Conservation (phyloP, 305 asterid species). For the Plantago coronopus region DNA sequence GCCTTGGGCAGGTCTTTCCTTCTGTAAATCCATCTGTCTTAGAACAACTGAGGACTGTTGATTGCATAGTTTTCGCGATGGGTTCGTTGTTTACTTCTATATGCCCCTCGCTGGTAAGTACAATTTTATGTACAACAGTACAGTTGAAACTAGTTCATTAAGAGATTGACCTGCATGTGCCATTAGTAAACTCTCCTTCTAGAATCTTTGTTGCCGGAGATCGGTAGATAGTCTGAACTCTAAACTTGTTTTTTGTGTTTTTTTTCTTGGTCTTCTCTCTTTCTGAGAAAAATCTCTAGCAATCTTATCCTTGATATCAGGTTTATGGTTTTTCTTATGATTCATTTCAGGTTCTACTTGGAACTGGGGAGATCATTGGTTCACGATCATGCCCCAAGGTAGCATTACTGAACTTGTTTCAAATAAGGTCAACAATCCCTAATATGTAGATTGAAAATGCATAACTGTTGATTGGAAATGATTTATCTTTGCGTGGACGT, state of each 20-base stretch:
- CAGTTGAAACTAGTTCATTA: neutral
- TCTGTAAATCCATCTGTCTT: constrained; percentile 64
- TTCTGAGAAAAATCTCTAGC: neutral
- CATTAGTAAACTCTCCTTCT: neutral
- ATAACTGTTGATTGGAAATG: no score
- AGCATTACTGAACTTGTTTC: constrained; percentile 13
- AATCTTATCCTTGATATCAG: neutral
- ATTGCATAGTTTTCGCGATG: constrained; percentile 88
- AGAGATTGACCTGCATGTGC: neutral
- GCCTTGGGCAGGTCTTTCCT: constrained; percentile 75
- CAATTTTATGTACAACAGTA: constrained; percentile 4
- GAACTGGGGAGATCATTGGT: constrained; percentile 80
- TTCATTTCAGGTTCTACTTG: constrained; percentile 69
- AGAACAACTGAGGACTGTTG: constrained; percentile 66
- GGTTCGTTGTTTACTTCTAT: constrained; percentile 93
- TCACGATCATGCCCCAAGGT: constrained; percentile 86
- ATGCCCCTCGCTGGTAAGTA: constrained; percentile 93
- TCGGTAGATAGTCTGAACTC: neutral
- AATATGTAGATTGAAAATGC: neutral
- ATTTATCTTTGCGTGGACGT: no score
- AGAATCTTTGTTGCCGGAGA: no score
- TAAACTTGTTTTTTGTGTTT: no score
- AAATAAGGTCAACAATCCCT: neutral
- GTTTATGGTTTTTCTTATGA: constrained; percentile 18
- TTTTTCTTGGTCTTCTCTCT: no score